Evolutionary conservation across 257 asterid genomes (phyloP).

Genomic region (Scutellaria barbata): DNA sequence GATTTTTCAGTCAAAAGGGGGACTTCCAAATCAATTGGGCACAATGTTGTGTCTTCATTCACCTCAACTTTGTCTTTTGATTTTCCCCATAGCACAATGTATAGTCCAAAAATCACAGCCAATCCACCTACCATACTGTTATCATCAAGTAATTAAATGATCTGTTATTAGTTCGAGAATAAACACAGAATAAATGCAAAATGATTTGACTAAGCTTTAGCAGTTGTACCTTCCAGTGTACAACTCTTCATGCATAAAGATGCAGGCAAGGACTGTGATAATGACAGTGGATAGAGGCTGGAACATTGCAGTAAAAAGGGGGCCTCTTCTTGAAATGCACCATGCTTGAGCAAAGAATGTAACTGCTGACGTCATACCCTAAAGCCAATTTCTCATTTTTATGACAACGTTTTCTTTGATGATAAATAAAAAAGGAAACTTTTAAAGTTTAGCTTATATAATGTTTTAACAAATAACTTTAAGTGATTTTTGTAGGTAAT

Average conservation of each 20-base stretch:
- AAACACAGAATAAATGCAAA: too few relatives aligned
- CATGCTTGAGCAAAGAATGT: constrained; percentile 40
- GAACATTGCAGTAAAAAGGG: constrained; percentile 72
- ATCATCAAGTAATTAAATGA: not conserved
- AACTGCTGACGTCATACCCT: constrained; percentile 21
- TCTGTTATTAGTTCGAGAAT: not conserved
- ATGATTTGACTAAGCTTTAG: not conserved
- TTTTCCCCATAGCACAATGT: constrained; percentile 72
- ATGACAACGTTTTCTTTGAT: too few relatives aligned
- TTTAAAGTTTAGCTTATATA: too few relatives aligned
- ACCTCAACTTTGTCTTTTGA: constrained; percentile 19
- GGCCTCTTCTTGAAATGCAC: constrained; percentile 62
- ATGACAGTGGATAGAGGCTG: constrained; percentile 57
- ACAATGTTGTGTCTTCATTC: not conserved
- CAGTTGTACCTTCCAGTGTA: constrained; percentile 66
- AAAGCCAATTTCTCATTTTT: not conserved
- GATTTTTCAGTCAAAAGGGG: not conserved
- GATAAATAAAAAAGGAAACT: too few relatives aligned
- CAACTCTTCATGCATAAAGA: constrained; percentile 60
- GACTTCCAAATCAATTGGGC: not conserved
- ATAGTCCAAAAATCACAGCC: constrained; percentile 65
- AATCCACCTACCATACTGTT: constrained; percentile 58
- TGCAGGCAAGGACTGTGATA: constrained; percentile 51
- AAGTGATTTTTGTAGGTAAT: too few relatives aligned
- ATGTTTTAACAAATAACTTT: too few relatives aligned